Evolutionary conservation across 169 alveolate species (phyloP), one percentile per base, ranked within the genome.

Genomic region (Cryptosporidium sp.): DNA sequence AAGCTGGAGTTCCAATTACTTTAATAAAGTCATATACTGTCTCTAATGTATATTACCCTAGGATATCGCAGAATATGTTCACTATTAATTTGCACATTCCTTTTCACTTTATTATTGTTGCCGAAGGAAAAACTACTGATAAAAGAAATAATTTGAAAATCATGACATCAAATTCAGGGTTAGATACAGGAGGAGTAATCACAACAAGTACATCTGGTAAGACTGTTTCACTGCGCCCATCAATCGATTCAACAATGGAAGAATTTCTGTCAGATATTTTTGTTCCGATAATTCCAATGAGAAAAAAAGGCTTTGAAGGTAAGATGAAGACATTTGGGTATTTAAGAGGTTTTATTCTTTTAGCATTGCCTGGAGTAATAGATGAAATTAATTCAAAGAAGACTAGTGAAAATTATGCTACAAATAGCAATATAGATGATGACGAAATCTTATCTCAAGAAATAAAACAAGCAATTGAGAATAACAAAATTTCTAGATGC

Each of bases 61-160:
- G 91, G 59, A 86, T 92, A 21, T 93, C 95, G 31, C 93, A 92
- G 70, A 89, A 85, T 71, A 86, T 86, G 75, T 94, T 91, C 67
- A 92, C 92, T 55, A 84, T 93, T n/a, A 93, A 95, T 61, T 92
- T 92, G 29, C 93, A 93, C 59, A 95, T 94, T 29, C 97, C 97
- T 8, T 95, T 95, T 62, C 92, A 94, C 41, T 93, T 95, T 71
- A 92, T 95, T 62, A 59, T 95, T 48, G 95, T 93, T 35, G 93
- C 93, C 9, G 97, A 95, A 73, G 97, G 97, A 21, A 86, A 84
- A 61, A 92, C 93, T 68, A 91, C 93, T 41, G 86, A 80, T 50
- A 73, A 65, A 26, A 91, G 80, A 29, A 52, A 92, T 33, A 70
- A 85, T 48, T 58, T 91, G 68, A 89, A 86, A 43, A 89, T 91